Conservation (phyloP, 2,329 filamentous ascomycete genomes). For the Erysiphe neolycopersici region DNA sequence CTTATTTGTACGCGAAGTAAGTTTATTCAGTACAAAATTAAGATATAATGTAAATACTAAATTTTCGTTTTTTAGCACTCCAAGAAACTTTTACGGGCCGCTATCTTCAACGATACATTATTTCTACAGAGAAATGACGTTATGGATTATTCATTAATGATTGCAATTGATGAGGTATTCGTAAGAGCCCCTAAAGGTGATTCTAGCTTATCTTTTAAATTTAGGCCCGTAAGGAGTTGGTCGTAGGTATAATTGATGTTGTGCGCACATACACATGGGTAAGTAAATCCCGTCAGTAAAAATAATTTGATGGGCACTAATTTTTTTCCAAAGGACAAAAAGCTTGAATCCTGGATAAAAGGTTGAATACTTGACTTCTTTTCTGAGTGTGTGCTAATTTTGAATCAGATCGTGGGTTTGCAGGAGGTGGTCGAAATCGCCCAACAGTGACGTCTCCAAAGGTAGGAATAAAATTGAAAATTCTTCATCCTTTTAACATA, state of each 20-base stretch:
- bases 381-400: neutral
- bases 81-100: conserved; percentile 73
- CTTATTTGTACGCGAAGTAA: conserved; percentile 57
- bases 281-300: neutral
- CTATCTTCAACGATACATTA: conserved; percentile 92
- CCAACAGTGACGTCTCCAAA: conserved; percentile 93
- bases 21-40: neutral
- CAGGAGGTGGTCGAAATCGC: conserved; percentile 46
- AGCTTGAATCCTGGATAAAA: conserved; percentile 99
- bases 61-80: conserved; percentile 28
- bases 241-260: conserved; percentile 95
- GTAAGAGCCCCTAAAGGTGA: conserved; percentile 3
- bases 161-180: conserved; percentile 58
- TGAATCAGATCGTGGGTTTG: conserved; percentile 46
- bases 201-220: neutral
- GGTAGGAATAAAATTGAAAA: conserved; percentile 20
- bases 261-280: conserved; percentile 91
- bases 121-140: conserved; percentile 89
- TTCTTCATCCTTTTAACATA: neutral
- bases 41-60: neutral
- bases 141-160: conserved; percentile 98
- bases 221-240: conserved; percentile 49
- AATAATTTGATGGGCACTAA: neutral
- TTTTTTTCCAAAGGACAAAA: conserved; percentile 45
- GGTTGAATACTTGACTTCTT: neutral